Conservation (phyloP, 371 early-diverging fungal genomes). For the Quaeritorhiza haematococci region DNA sequence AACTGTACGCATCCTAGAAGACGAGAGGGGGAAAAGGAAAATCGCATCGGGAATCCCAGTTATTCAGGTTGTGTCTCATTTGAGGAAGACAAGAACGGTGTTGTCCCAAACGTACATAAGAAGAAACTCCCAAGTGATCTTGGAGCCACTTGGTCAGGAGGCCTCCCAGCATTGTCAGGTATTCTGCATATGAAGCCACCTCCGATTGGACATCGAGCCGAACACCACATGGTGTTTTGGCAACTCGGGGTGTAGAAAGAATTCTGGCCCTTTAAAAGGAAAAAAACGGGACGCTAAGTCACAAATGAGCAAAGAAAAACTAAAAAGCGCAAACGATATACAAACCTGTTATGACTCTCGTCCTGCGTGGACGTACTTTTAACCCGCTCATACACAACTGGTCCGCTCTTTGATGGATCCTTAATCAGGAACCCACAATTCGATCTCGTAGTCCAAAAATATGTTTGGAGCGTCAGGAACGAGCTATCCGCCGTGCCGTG, state of each 20-base stretch:
- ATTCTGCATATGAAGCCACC: neutral
- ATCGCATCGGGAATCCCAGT: too few relatives aligned
- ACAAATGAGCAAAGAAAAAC: too few relatives aligned
- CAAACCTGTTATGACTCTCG: slow-evolving; percentile 26
- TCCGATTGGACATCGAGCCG: slow-evolving; percentile 18
- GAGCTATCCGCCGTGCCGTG: slow-evolving; percentile 34
- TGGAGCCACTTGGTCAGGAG: slow-evolving; percentile 27
- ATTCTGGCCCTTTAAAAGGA: slow-evolving; percentile 13
- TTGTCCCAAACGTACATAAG: too few relatives aligned
- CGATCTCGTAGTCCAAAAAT: slow-evolving; percentile 13
- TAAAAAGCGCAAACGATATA: too few relatives aligned
- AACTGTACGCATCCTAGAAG: neutral
- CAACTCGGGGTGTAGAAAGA: slow-evolving; percentile 14
- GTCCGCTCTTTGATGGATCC: slow-evolving; percentile 1
- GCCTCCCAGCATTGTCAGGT: slow-evolving; percentile 8
- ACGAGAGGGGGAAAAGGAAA: neutral
- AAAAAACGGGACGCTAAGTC: neutral
- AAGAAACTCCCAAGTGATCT: slow-evolving; percentile 16
- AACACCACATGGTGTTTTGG: slow-evolving; percentile 29
- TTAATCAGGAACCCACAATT: neutral
- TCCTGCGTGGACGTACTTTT: slow-evolving; percentile 2
- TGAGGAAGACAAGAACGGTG: too few relatives aligned
- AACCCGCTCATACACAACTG: slow-evolving; percentile 10
- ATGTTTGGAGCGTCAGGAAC: slow-evolving; percentile 23
- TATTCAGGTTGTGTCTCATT: too few relatives aligned